A percentile compares a stretch with the other conserved stretches of the same genome.
phyloP scores from a whole-genome alignment of 2,329 filamentous ascomycete genomes.

The Aspergillus sp. region DNA sequence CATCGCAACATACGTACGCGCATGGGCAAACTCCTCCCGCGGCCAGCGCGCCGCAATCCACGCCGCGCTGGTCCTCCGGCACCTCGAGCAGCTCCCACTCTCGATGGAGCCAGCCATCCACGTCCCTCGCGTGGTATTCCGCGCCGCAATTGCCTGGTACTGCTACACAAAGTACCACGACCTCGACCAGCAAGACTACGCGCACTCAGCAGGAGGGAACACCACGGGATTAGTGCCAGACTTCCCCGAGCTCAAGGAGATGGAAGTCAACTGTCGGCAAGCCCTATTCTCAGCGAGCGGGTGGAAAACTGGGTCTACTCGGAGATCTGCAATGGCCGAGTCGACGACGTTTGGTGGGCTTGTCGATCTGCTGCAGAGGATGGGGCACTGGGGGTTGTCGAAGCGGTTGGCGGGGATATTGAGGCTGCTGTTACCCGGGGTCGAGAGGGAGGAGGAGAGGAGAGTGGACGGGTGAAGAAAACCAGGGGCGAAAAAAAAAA shows the following conservation, averaged over 20 bases:
- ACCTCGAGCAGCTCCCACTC: constrained; percentile 26
- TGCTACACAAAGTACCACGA: constrained; percentile 20
- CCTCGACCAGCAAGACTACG: neutral
- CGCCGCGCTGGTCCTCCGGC: constrained; percentile 27
- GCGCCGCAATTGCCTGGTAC: constrained; percentile 28
- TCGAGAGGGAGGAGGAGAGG: too few relatives aligned
- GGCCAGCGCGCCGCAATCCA: constrained; percentile 29
- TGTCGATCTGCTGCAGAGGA: neutral
- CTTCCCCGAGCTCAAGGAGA: neutral
- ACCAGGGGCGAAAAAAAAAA: too few relatives aligned
- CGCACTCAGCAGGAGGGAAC: too few relatives aligned
- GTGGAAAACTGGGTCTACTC: neutral
- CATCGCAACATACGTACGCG: constrained; percentile 10
- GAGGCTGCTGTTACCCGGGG: neutral
- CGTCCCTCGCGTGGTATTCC: constrained; percentile 29
- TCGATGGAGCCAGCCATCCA: constrained; percentile 31
- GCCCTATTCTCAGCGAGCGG: neutral
- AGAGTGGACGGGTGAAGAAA: too few relatives aligned
- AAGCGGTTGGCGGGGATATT: neutral
- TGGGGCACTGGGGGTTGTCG: constrained; percentile 11
- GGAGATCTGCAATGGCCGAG: neutral
- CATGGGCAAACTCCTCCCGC: constrained; percentile 31
- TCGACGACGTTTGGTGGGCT: neutral
- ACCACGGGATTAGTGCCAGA: neutral
- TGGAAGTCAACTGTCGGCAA: neutral